Base-by-base conservation (phyloP, 441 rosid genomes). In the Gossypium lobatum region DNA sequence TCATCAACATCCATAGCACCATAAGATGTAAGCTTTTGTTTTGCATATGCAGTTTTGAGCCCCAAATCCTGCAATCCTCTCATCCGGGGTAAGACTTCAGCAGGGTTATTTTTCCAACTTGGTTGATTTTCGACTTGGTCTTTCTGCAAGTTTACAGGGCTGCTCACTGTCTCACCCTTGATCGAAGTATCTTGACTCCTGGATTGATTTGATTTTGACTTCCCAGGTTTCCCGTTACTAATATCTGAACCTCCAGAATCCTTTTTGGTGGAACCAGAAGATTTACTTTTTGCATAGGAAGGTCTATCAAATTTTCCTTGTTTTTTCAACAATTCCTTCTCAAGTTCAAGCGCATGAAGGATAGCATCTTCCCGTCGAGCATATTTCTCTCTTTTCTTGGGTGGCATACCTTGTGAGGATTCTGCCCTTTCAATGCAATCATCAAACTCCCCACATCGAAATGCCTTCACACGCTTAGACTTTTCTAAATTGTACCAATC, bases 351-450 rank as follows among this genome's bases (percentile, higher is more conserved):
- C 8, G 99, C 98, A 78, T 96, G 99, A 66, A 93, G 96, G 81
- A 96, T 96, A 28, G 99, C 99, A 85, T 96, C 99, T 85, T 96
- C 99, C 73, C 99, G 84, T 60, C 99, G 96, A 74, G 99, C 97
- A 85, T 95, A 95, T 81, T 95, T 95, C 85, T 95, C 99, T 77
- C 99, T 88, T 82, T 93, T 95, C 78, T 90, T 88, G 69, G 89
- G 81, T 14, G 95, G 97, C 85, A 88, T 80, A 45, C 93, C 89
- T 75, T 83, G 89, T 6, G 97, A 73, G 48, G 94, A 83, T 81
- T 91, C 99, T 37, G 93, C 99, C 85, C 89, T 90, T 75, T 86
- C 94, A 73, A 95, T 93, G 79, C 96, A 93, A 58, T 90, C 98
- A 89, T 91, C 95, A 82, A 95, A 95, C 71, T 95, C 99, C 63